These are phyloP conservation scores for Phytopythium chamaehyphon DNA, from an alignment of 352 stramenopile genomes.

Conservation along the genomic window DNA sequence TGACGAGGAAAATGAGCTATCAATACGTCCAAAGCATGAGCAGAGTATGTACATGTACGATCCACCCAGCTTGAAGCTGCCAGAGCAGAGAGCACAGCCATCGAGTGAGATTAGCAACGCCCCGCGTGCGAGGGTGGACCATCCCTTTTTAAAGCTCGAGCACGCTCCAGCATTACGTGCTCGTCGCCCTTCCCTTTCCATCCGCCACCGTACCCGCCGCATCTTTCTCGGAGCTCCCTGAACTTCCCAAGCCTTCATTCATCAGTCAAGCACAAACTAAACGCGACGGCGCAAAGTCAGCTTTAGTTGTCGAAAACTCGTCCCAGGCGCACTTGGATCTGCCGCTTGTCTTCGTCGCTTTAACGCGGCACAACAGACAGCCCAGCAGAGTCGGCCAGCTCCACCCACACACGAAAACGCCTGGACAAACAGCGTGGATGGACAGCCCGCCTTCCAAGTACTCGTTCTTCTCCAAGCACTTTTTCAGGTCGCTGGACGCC, in stretches of 20 bases:
- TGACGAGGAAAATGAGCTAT: too few relatives aligned
- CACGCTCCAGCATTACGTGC: too few relatives aligned
- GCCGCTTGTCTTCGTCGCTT: slow-evolving; percentile 3
- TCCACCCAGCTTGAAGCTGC: too few relatives aligned
- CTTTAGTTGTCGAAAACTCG: slow-evolving; percentile 20
- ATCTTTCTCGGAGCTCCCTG: not conserved
- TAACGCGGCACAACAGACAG: not conserved
- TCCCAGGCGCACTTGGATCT: slow-evolving; percentile 20
- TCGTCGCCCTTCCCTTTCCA: not conserved
- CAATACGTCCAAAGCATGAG: too few relatives aligned
- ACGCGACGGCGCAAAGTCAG: not conserved
- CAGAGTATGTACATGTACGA: too few relatives aligned
- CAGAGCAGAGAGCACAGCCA: too few relatives aligned
- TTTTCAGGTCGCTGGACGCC: slow-evolving; percentile 13
- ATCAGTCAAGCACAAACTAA: not conserved
- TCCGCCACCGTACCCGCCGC: not conserved
- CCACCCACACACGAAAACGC: not conserved
- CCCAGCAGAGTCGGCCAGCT: not conserved
- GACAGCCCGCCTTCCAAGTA: slow-evolving; percentile 20
- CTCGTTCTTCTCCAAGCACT: slow-evolving; percentile 23
- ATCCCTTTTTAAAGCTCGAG: not conserved
- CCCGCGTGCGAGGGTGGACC: not conserved
- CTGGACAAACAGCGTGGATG: slow-evolving; percentile 10
- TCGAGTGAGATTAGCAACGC: slow-evolving; percentile 8
- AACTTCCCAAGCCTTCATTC: too few relatives aligned